A percentile compares a stretch with the other conserved stretches of the same genome.
Evolutionary conservation across 495 filamentous ascomycete species (phyloP).

Genomic region (Neurospora sp.): DNA sequence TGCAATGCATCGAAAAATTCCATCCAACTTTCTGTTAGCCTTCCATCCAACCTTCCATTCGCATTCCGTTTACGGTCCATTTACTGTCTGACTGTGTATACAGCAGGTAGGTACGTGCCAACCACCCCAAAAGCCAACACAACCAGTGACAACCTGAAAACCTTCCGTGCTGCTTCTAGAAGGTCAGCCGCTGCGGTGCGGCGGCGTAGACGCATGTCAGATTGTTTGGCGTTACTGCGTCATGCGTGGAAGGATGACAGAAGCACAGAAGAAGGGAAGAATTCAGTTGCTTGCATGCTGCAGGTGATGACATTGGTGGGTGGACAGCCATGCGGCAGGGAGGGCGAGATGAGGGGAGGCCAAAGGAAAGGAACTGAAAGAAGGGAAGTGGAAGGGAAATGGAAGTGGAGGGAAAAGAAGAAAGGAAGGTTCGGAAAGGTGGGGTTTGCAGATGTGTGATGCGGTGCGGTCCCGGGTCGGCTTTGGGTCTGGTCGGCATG

Average conservation of each 20-base stretch:
- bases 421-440: neutral
- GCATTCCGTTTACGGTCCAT: neutral
- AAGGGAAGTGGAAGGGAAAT: neutral
- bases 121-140: neutral
- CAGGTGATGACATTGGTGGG: neutral
- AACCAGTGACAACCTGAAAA: neutral
- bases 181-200: neutral
- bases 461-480: neutral
- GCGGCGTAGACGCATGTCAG: neutral
- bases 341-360: neutral
- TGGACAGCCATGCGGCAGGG: neutral
- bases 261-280: neutral
- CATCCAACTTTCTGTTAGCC: neutral
- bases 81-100: no score
- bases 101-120: neutral
- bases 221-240: neutral
- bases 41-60: neutral
- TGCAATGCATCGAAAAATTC: neutral
- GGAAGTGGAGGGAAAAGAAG: neutral
- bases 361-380: neutral
- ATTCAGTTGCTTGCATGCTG: neutral
- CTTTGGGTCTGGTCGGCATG: neutral
- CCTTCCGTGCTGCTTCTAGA: neutral
- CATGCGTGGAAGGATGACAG: neutral
- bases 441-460: no score